These are phyloP conservation scores for Podila epigama DNA, from an alignment of 192 early-diverging fungal genomes.

Conservation along the genomic window DNA sequence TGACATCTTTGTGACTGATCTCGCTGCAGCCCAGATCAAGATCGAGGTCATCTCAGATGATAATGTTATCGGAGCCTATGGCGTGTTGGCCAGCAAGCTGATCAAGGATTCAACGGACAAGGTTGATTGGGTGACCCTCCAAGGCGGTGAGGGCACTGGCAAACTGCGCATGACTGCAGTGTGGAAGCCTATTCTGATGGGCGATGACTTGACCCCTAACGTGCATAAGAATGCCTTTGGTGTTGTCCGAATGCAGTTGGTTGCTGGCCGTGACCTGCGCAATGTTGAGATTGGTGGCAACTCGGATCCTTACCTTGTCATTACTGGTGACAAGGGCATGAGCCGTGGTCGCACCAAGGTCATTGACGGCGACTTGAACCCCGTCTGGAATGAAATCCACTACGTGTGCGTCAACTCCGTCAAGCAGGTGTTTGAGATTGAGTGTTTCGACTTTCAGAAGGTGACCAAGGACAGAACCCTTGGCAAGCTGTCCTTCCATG, in stretches of 20 bases:
- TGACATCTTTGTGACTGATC: conserved; percentile 78
- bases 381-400: conserved; percentile 91
- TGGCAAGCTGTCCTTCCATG: conserved; percentile 70
- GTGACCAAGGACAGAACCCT: conserved; percentile 86
- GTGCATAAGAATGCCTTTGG: conserved; percentile 72
- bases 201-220: conserved; percentile 60
- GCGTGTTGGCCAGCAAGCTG: conserved; percentile 14
- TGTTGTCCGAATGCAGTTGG: conserved; percentile 78
- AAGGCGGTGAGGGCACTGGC: conserved; percentile 46
- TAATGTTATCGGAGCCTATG: conserved; percentile 35
- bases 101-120: conserved; percentile 45
- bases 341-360: conserved; percentile 79
- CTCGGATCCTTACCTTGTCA: conserved; percentile 91
- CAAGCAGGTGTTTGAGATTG: conserved; percentile 76
- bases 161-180: conserved; percentile 50
- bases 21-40: conserved; percentile 61
- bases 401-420: conserved; percentile 84
- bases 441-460: conserved; percentile 90
- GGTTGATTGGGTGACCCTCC: conserved; percentile 51
- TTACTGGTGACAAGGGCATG: conserved; percentile 56
- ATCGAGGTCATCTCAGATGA: conserved; percentile 68
- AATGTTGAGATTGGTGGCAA: conserved; percentile 88
- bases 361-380: conserved; percentile 85
- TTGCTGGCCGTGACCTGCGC: conserved; percentile 76
- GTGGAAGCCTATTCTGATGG: conserved; percentile 87